Conservation (phyloP, 2,329 filamentous ascomycete species). For the Aspergillus candidus region DNA sequence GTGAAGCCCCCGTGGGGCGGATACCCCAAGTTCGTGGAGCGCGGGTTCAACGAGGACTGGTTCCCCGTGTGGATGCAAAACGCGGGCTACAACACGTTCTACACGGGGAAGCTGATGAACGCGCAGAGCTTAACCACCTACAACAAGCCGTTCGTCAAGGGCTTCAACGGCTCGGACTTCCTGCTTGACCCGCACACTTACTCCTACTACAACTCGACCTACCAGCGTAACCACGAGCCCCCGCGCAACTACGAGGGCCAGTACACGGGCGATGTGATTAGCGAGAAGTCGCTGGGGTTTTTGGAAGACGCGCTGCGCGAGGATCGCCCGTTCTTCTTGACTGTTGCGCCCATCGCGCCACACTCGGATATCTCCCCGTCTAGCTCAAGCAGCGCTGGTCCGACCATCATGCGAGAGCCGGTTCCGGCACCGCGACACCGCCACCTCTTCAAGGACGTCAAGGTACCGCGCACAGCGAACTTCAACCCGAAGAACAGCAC, state of each 20-base stretch:
- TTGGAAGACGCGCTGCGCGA: slow-evolving; percentile 54
- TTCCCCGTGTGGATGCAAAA: slow-evolving; percentile 49
- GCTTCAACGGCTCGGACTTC: slow-evolving; percentile 40
- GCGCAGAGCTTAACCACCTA: slow-evolving; percentile 47
- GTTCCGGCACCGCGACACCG: slow-evolving; percentile 56
- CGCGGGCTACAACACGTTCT: slow-evolving; percentile 49
- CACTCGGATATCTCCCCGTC: slow-evolving; percentile 52
- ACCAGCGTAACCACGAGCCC: slow-evolving; percentile 53
- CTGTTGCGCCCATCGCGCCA: slow-evolving; percentile 60
- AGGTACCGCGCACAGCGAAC: slow-evolving; percentile 55
- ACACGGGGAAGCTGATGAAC: slow-evolving; percentile 53
- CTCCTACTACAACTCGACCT: slow-evolving; percentile 60
- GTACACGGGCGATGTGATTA: slow-evolving; percentile 56
- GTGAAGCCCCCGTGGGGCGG: slow-evolving; percentile 47
- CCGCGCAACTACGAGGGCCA: slow-evolving; percentile 52
- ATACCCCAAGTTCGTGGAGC: slow-evolving; percentile 48
- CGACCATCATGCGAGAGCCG: slow-evolving; percentile 42
- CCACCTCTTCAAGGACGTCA: slow-evolving; percentile 55
- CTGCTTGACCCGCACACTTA: slow-evolving; percentile 52
- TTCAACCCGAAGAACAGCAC: slow-evolving; percentile 59
- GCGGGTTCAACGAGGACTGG: slow-evolving; percentile 47
- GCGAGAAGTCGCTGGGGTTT: slow-evolving; percentile 54
- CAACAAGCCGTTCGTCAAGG: slow-evolving; percentile 32
- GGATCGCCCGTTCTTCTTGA: slow-evolving; percentile 60
- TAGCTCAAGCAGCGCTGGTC: slow-evolving; percentile 16